These are phyloP conservation scores for Exserohilum turcica DNA, from an alignment of 2,329 filamentous ascomycete species.

Conservation along the genomic window DNA sequence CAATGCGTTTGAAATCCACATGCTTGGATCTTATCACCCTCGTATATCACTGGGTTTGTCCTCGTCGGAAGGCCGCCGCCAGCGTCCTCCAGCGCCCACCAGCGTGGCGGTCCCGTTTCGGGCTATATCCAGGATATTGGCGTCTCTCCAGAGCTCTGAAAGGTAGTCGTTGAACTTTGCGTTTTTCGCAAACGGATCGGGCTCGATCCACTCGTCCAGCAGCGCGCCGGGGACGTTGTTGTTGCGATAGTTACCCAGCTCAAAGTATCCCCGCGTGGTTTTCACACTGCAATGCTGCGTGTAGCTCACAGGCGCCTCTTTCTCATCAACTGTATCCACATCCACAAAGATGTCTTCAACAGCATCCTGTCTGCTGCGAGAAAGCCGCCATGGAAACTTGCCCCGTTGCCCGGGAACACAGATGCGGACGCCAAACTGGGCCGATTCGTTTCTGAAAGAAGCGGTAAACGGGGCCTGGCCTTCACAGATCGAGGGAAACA, in stretches of 20 bases:
- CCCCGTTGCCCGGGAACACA: neutral
- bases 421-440: neutral
- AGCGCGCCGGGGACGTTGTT: conserved; percentile 6
- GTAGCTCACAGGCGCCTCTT: neutral
- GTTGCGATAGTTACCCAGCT: conserved; percentile 17
- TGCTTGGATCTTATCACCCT: neutral
- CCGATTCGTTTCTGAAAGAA: neutral
- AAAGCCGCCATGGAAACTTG: neutral
- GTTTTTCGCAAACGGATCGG: conserved; percentile 19
- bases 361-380: neutral
- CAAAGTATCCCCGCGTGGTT: conserved; percentile 25
- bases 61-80: neutral
- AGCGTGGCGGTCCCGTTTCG: neutral
- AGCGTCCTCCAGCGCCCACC: neutral
- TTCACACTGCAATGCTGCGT: conserved; percentile 14
- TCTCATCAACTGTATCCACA: neutral
- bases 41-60: neutral
- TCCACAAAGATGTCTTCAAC: neutral
- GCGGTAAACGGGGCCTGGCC: neutral
- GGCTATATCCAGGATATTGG: neutral
- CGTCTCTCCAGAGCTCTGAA: conserved; percentile 4
- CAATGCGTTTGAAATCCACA: too few relatives aligned
- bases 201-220: conserved; percentile 11
- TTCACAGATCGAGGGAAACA: neutral
- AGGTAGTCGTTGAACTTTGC: conserved; percentile 12